Evolutionary conservation across 73 alveolate species (phyloP), one percentile per base, ranked within the genome.

Genomic region (Paramecium octaurelia): DNA sequence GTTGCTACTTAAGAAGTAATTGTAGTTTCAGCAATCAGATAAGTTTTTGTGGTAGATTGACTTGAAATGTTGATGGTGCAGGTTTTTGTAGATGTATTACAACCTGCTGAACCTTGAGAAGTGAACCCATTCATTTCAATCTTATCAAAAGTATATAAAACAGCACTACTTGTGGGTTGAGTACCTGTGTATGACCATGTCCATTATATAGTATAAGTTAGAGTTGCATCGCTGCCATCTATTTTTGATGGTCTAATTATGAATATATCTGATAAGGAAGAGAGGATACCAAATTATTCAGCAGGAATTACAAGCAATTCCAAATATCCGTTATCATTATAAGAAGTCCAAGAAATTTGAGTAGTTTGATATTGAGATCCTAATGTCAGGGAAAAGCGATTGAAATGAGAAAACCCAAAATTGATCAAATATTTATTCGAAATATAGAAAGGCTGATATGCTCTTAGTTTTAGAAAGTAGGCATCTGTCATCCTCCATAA

Each of bases 401-500:
- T 36, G 18, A 73, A 73, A 38, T 73, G 7, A 12, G 59, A 8
- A 36, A 73, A 73, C 6, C 87, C 87, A 73, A 35, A 73, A 40
- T 40, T 40, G 40, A 38, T 43, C 8, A 73, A 73, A 34, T 73
- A 40, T 36, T 73, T 36, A 73, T n/a, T 36, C 3, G 60, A 36
- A 35, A 73, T 73, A 40, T 73, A 73, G 59, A 29, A 73, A 4
- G 40, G 20, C 40, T 35, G 35, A 11, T 73, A 35, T 29, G 57
- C 4, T 35, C 87, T 31, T 18, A 73, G 16, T 38, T 73, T 73
- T 16, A 34, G 6, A 73, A 73, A 73, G 34, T 36, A 73, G 4
- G 87, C 87, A 73, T 73, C 87, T 73, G 59, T 40, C 59, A 73
- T 36, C 40, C 87, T 73, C 87, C 87, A 73, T 14, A 73, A 34